Evolutionary conservation across 495 filamentous ascomycete species (phyloP), one percentile per base, ranked within the genome.

Genomic region (Hapsidospora chrysogenum): DNA sequence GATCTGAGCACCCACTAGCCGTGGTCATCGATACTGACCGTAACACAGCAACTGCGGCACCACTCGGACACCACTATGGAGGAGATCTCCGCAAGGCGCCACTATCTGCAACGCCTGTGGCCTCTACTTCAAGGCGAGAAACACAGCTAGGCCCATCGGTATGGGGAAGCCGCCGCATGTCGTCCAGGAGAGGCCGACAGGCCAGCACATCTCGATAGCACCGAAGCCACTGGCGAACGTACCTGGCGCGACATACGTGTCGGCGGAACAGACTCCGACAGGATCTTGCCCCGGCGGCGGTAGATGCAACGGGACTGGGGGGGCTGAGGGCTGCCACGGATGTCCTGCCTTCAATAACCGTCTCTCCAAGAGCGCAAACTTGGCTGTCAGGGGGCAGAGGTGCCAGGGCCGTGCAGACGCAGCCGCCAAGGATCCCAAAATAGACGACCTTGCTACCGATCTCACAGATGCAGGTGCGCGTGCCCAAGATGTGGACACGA

Each of bases 21-120:
- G n/a, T n/a, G n/a, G n/a, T n/a, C n/a, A n/a, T n/a, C n/a, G n/a
- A n/a, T n/a, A n/a, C n/a, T n/a, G n/a, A n/a, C n/a, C n/a, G n/a
- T n/a, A n/a, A n/a, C n/a, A n/a, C 42, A 97, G 89, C 54, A 99
- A 99, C 58, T 99, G 89, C 51, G 76, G 76, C 30, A 99, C 89
- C 4, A 92, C 83, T 25, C 76, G 73, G 44, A 99, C 89, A 10
- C 89, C 89, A 18, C 66, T 99, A 33, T 99, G 89, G 89, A 74
- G 89, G 41, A 73, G 89, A 39, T 92, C 87, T 2, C 92, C 87
- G 0, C 77, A 81, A 34, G 89, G 89, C 27, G 77, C 81, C 29
- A 93, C 83, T 33, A 96, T 99, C 26, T 99, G 89, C 59, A 99
- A 99, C 57, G 89, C 89, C 9, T 99, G 89, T 49, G 89, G 89